A percentile compares a stretch with the other conserved stretches of the same genome.
These are phyloP conservation scores for Acacia acuminata DNA, from an alignment of 306 rosid species.

Conservation along the genomic window DNA sequence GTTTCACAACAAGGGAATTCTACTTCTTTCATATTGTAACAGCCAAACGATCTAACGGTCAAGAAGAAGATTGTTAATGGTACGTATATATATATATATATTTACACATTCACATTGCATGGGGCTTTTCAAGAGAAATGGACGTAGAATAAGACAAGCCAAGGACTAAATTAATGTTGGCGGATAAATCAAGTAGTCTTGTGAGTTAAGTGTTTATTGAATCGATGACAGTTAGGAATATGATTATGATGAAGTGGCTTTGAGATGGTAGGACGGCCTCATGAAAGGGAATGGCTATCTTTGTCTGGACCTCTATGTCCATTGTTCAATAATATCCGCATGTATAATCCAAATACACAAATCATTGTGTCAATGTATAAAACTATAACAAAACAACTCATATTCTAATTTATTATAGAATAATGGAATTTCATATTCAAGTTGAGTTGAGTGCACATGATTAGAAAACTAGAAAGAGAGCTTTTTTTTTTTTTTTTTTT, in stretches of 20 bases:
- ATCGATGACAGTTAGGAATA: neutral
- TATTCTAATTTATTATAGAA: too few species aligned
- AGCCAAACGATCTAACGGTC: neutral
- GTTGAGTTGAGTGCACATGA: too few species aligned
- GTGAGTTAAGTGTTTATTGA: neutral
- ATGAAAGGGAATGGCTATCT: neutral
- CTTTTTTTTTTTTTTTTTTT: too few species aligned
- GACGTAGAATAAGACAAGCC: slow-evolving; percentile 7
- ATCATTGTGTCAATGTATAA: too few species aligned
- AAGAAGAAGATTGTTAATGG: neutral
- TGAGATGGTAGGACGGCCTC: neutral
- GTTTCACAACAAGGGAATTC: slow-evolving; percentile 52
- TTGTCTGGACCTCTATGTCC: too few species aligned
- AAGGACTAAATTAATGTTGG: neutral
- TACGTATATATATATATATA: neutral
- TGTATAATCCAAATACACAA: too few species aligned
- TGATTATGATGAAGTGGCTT: neutral
- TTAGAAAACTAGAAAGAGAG: too few species aligned
- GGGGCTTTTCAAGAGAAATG: slow-evolving; percentile 11
- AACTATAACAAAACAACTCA: too few species aligned
- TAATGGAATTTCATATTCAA: too few species aligned
- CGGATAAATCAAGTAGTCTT: neutral
- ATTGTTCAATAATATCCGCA: too few species aligned
- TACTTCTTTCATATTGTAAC: slow-evolving; percentile 27
- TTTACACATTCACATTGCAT: neutral